Base-by-base conservation (phyloP, 306 rosid genomes). In the Boehmeria nivea region DNA sequence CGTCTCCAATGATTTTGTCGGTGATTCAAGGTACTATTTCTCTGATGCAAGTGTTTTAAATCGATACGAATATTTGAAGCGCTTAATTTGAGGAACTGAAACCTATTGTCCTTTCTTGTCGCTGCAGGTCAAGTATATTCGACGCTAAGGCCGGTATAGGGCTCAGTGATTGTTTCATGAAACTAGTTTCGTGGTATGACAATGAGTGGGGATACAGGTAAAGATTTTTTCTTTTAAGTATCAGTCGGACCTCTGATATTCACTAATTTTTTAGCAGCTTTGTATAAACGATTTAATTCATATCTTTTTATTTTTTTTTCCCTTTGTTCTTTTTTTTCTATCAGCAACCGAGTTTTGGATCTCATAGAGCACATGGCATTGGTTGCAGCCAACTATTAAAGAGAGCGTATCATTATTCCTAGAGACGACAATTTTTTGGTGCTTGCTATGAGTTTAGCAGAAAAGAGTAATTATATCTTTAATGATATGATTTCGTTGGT, bases 181-280 rank as follows among this genome's bases (percentile, higher is more conserved):
- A 91, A 83, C 77, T 91, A 57, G 79, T 91, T 70, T 58, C 96
- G 31, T 91, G 99, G 99, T 91, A 91, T 22, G 99, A 91, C 85
- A 91, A 91, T 14, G 99, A 91, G 75, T 91, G 99, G 99, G 99
- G 99, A 73, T 91, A 91, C 85, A 91, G 96, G 96, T 87, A 82
- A 67, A 36, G n/a, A 37, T 9, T 70, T 47, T 8, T 36, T 17
- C 24, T n/a, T 52, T 23, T 38, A 27, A 14, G 55, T 34, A 13
- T 15, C 62, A 7, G 4, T 40, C 3, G 15, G 45, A 11, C 0
- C 17, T 11, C n/a, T n/a, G n/a, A 40, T 40, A 18, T 34, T 31
- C 37, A 19, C 38, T 23, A 25, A 36, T 26, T n/a, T 27, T 21
- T 42, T 31, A 51, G n/a, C 21, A 38, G 34, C 17, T 56, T 24